Evolutionary conservation across 768 basidiomycete species (phyloP), one percentile per base, ranked within the genome.

Genomic region (Podaxis sp.): DNA sequence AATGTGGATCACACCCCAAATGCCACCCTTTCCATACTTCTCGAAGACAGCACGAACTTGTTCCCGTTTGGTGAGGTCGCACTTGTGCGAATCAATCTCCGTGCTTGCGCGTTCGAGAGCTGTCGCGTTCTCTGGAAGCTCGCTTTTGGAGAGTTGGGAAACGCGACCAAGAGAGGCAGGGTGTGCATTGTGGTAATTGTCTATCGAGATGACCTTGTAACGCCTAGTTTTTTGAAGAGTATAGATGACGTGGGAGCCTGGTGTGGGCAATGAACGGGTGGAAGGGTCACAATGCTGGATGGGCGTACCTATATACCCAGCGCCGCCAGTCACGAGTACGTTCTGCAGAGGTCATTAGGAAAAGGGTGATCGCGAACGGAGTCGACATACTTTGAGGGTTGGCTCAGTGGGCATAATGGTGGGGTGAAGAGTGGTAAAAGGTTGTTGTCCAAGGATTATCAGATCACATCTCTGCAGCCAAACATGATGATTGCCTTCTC

Each of bases 1-100:
- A 59, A 99, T 85, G 73, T 98, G 97, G 57, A 99, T 79, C 23
- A 98, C 93, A 54, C 95, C 97, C 92, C 94, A 98, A 63, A 99
- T 91, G 3, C 92, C 92, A 18, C 91, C 92, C 68, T 91, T 88
- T 55, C 85, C 86, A 72, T 96, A 96, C 63, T 84, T 81, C 61
- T 88, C 83, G 63, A 98, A 98, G 6, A 98, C 85, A 14, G 77
- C 75, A 59, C 87, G 82, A 62, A 98, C 81, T 67, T 93, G 81
- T 1, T 82, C 84, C 27, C 82, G 77, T 52, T 82, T 79, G 11
- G 90, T 92, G 60, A 98, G 77, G 75, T 98, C 94, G 65, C 84
- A 88, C 5, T 74, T 70, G 71, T 86, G 72, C 16, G 81, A 74
- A 63, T 94, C 90, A 62, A 97, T 85, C 66, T 86, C 81, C 4